A percentile compares a stretch with the other conserved stretches of the same genome.
These are phyloP conservation scores for Lachancea dasiensis DNA, from an alignment of 805 yeast species.

Conservation along the genomic window DNA sequence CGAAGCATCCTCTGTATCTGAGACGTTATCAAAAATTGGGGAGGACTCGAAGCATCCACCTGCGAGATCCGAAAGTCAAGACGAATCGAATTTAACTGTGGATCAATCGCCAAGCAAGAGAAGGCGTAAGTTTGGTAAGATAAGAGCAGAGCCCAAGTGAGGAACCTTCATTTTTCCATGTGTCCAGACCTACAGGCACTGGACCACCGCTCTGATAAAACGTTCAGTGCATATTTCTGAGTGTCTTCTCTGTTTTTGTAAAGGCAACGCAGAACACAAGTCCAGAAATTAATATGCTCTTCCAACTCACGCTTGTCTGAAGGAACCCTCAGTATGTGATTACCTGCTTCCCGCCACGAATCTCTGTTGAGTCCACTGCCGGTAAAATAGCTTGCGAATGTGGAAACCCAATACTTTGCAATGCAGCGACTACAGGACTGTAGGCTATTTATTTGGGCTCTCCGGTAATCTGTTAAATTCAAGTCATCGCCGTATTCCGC, in stretches of 20 bases:
- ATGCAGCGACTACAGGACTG: conserved; percentile 40
- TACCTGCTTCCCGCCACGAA: conserved; percentile 27
- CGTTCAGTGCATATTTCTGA: conserved; percentile 24
- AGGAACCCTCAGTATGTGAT: conserved; percentile 29
- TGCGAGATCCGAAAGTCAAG: too few species aligned
- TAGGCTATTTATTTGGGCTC: conserved; percentile 33
- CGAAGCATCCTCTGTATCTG: too few species aligned
- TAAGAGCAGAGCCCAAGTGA: not conserved
- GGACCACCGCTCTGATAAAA: conserved; percentile 5
- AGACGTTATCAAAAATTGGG: too few species aligned
- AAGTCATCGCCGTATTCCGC: conserved; percentile 51
- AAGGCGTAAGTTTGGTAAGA: conserved; percentile 6
- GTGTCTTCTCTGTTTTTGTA: conserved; percentile 34
- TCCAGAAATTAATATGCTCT: conserved; percentile 50
- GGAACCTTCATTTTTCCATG: not conserved
- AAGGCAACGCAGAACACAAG: conserved; percentile 36
- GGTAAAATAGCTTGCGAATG: conserved; percentile 47
- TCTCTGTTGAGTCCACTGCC: conserved; percentile 16
- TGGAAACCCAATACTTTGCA: conserved; percentile 47
- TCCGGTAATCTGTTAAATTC: conserved; percentile 45
- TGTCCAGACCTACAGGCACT: not conserved
- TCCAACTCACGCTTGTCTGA: conserved; percentile 23
- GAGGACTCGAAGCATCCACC: too few species aligned
- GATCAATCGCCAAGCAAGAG: conserved; percentile 12
- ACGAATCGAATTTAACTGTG: not conserved